Evolutionary conservation across 176 grass and related monocot genomes (phyloP).

Genomic region (Triticum turgidum): DNA sequence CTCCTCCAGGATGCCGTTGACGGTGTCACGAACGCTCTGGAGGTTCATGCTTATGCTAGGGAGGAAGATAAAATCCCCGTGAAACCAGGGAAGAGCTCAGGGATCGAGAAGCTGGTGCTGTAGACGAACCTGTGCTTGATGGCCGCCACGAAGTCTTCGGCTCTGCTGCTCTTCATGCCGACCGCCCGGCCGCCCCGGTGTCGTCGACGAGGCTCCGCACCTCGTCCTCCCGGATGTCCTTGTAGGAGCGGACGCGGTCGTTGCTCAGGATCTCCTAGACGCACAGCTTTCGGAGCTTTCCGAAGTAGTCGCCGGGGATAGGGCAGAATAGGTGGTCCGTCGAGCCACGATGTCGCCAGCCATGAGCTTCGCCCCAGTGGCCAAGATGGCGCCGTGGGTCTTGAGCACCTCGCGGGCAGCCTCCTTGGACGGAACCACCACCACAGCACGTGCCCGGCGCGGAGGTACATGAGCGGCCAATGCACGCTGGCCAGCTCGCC

Average conservation of each 20-base stretch:
- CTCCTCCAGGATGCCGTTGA: not conserved
- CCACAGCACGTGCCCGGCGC: not conserved
- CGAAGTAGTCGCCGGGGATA: conserved; percentile 28
- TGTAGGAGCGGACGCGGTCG: too few relatives aligned
- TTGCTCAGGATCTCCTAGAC: conserved; percentile 29
- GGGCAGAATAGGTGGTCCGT: conserved; percentile 39
- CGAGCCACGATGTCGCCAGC: conserved; percentile 40
- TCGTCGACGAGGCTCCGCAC: too few relatives aligned
- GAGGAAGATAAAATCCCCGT: not conserved
- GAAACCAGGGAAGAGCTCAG: conserved; percentile 9
- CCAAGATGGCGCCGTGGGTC: conserved; percentile 44
- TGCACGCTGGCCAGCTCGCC: not conserved
- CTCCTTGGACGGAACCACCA: conserved; percentile 34
- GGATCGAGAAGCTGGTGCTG: not conserved
- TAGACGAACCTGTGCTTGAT: not conserved
- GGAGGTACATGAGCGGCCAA: conserved; percentile 36
- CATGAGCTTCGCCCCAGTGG: conserved; percentile 32
- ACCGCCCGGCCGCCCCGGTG: too few relatives aligned
- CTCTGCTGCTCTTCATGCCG: too few relatives aligned
- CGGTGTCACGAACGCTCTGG: not conserved
- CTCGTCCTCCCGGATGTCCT: too few relatives aligned
- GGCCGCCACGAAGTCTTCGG: not conserved
- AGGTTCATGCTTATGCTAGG: not conserved
- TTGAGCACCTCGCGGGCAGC: conserved; percentile 32
- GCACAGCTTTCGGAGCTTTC: conserved; percentile 39